A percentile compares a stretch with the other conserved stretches of the same genome.
These are phyloP conservation scores for Clarireedia paspali DNA, from an alignment of 2,329 filamentous ascomycete genomes.

Conservation along the genomic window DNA sequence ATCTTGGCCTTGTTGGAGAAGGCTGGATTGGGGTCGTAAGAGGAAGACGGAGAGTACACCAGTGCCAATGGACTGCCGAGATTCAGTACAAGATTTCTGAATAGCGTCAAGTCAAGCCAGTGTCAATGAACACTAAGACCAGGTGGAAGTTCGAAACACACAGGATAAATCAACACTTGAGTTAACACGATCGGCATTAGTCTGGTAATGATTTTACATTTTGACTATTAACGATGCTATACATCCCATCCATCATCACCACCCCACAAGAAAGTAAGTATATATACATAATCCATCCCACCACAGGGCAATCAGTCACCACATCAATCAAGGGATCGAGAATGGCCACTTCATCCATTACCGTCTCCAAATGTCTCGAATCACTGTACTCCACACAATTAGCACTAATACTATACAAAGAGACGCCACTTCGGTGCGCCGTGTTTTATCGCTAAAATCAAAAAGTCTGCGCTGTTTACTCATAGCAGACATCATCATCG, in stretches of 20 bases:
- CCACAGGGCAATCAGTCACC: background rate
- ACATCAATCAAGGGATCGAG: background rate
- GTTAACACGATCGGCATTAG: no score
- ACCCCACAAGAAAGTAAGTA: background rate
- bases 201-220: background rate
- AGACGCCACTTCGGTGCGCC: background rate
- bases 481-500: background rate
- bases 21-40: no score
- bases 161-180: no score
- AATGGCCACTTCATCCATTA: background rate
- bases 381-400: background rate
- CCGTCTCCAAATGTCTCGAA: background rate
- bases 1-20: no score
- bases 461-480: background rate
- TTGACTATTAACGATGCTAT: background rate
- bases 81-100: no score
- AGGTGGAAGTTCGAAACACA: no score
- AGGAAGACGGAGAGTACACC: no score
- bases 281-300: background rate
- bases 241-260: background rate
- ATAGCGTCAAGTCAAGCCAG: no score
- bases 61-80: no score
- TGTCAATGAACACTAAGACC: no score
- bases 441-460: background rate
- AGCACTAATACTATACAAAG: background rate